These are phyloP conservation scores for Ambrosiella beaveri DNA, from an alignment of 2,329 filamentous ascomycete species.

Conservation along the genomic window DNA sequence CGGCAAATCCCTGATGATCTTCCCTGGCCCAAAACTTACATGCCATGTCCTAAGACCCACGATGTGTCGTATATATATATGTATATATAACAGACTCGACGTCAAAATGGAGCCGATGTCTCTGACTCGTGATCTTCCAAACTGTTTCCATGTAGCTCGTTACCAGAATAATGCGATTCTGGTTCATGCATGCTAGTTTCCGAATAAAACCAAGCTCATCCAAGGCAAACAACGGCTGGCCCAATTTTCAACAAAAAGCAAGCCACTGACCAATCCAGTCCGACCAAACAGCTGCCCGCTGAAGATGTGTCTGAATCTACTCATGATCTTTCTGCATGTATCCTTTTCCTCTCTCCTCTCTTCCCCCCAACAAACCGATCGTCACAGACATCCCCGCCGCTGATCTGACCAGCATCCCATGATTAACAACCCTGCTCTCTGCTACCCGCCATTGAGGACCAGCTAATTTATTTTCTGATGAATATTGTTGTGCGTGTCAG, in stretches of 20 bases:
- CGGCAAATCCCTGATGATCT: too few relatives aligned
- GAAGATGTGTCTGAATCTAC: too few relatives aligned
- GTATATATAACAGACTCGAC: background rate
- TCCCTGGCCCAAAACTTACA: too few relatives aligned
- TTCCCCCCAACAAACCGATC: background rate
- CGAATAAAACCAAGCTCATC: background rate
- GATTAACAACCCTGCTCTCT: background rate
- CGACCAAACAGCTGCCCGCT: background rate
- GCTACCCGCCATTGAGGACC: background rate
- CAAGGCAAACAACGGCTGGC: background rate
- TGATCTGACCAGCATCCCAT: background rate
- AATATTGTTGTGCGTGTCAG: too few relatives aligned
- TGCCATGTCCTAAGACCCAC: too few relatives aligned
- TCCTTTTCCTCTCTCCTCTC: background rate
- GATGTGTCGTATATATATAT: too few relatives aligned
- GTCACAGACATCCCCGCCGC: background rate
- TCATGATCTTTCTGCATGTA: too few relatives aligned
- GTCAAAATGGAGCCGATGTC: background rate
- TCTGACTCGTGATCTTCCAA: too few relatives aligned
- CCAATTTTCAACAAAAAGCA: background rate
- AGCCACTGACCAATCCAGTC: background rate
- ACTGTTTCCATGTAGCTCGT: background rate
- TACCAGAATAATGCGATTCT: background rate
- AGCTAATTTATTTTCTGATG: background rate
- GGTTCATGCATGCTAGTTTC: background rate